Evolutionary conservation across 108 stramenopile species (phyloP), one percentile per base, ranked within the genome.

Genomic region (Skeletonema grethae): DNA sequence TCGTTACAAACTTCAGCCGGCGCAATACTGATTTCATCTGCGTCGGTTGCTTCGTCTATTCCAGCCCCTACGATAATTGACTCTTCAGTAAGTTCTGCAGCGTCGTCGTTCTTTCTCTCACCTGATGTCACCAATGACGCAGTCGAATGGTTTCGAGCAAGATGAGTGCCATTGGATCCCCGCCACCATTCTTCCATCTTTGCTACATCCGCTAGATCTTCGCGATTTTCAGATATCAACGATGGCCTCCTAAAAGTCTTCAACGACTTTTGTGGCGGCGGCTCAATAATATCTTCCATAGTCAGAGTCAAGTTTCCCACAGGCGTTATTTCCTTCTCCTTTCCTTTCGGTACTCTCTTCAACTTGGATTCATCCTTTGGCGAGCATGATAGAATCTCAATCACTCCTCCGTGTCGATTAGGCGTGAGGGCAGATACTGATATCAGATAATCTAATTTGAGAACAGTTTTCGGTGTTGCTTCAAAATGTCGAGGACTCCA

Each of bases 361-460:
- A 64, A 20, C 16, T 55, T 25, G 43, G 50, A 22, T 22, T 53
- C 50, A 53, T 53, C 22, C 15, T 53, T 53, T 1, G 31, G 20
- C 32, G 34, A 9, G 18, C 24, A 29, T 12, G 62, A 75, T 31
- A 38, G 16, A 61, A 75, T 41, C 61, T 75, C 65, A 41, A 75
- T 41, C 3, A 45, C 41, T 31, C 73, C 64, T 16, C 65, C 57
- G 22, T n/a, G 22, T 18, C 58, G 30, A 6, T 32, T 58, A 2
- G 73, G 73, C 18, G 58, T 20, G 1, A 46, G 18, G 8, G 73
- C 73, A 32, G 73, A 61, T 22, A 75, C 59, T 34, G 73, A 75
- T 22, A 75, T 34, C 46, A 75, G 32, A 12, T 75, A 20, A 50
- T 65, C 18, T 34, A 75, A 66, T 20, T 28, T 59, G 34, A 59